Evolutionary conservation across 768 basidiomycete genomes (phyloP).

Genomic region (Boletus rubropictus): DNA sequence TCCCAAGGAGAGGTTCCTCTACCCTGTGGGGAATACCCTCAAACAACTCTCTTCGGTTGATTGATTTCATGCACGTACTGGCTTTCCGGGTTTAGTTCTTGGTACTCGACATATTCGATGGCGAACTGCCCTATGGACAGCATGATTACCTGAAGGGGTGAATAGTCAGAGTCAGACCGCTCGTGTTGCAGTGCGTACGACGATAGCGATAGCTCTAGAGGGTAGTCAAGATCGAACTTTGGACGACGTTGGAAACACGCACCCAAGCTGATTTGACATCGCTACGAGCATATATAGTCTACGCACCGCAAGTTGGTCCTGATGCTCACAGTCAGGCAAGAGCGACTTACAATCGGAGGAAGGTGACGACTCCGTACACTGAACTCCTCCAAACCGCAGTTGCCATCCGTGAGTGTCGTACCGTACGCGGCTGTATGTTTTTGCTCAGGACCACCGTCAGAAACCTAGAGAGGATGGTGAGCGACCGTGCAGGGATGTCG

Average conservation of each 20-base stretch:
- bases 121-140: conserved; percentile 55
- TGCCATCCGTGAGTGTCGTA: conserved; percentile 38
- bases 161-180: background rate
- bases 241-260: conserved; percentile 24
- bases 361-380: conserved; percentile 53
- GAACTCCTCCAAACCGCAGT: conserved; percentile 48
- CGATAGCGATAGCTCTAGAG: conserved; percentile 22
- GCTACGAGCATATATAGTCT: conserved; percentile 70
- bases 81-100: conserved; percentile 13
- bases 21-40: conserved; percentile 8
- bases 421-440: conserved; percentile 41
- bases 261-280: conserved; percentile 71
- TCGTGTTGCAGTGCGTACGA: conserved; percentile 10
- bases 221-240: conserved; percentile 5
- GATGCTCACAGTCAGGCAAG: background rate
- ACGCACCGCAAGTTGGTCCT: conserved; percentile 1
- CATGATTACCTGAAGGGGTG: conserved; percentile 42
- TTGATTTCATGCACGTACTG: conserved; percentile 15
- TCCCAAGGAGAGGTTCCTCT: conserved; percentile 22
- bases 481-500: background rate
- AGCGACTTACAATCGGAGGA: conserved; percentile 52
- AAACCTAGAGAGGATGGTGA: conserved; percentile 32
- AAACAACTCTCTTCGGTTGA: background rate
- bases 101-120: conserved; percentile 35
- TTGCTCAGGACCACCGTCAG: conserved; percentile 46